Base-by-base conservation (phyloP, 192 early-diverging fungal species). In the Coemansia umbellata region DNA sequence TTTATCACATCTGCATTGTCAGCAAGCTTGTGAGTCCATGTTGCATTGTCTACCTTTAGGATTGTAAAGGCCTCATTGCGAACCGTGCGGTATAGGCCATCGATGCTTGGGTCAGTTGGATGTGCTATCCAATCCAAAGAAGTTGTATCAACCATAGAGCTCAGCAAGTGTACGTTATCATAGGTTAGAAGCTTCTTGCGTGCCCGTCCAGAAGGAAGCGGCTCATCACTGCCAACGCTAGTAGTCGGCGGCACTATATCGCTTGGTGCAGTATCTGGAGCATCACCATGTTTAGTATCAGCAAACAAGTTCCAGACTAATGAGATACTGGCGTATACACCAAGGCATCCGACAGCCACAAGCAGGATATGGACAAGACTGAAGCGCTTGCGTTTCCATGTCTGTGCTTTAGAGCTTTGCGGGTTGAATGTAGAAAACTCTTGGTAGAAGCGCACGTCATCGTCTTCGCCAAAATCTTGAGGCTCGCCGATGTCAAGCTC, bases 71-170 rank as follows among this genome's bases (percentile, higher is more conserved):
- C 27, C 23, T 40, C 39, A 17, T 35, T 37, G 11, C 33, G 43
- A 18, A 39, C 47, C 44, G 70, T 63, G 37, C 66, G 63, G 26
- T 63, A 63, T 36, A 78, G 63, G 0, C 68, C 69, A 41, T 78
- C 74, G 5, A 78, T 60, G 53, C 53, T 36, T 14, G 31, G 8
- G 31, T 74, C 65, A 10, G 62, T 52, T 21, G 59, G 60, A 33
- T 78, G 69, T 21, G 63, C 64, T 33, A 78, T 40, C 74, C 74
- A 78, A 36, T 70, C 67, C 50, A 77, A 56, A 42, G 51, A 22
- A 53, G 45, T 47, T n/a, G 44, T 54, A 53, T 68, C 55, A 0
- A 68, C 60, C n/a, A 63, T 31, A 3, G 60, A 30, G 37, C 18
- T 52, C 9, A 75, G 52, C 30, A 14, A 23, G 30, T 32, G 43